Conservation (phyloP, 768 basidiomycete species). For the Lactarius evosmus region DNA sequence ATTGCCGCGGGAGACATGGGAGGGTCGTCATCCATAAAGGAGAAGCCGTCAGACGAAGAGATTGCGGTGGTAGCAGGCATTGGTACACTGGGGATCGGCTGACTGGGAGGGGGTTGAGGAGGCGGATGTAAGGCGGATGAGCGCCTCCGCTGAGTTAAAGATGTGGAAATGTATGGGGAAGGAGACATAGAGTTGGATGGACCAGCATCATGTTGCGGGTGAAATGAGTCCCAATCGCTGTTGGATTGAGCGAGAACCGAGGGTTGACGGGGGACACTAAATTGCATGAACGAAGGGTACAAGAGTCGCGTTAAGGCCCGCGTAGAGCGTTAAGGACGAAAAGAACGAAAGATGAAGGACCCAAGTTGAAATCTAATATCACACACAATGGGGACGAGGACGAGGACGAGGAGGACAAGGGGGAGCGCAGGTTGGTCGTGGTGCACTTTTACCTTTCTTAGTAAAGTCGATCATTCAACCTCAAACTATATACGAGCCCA, state of each 20-base stretch:
- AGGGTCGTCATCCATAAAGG: constrained; percentile 29
- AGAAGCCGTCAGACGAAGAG: constrained; percentile 29
- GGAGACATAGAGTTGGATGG: constrained; percentile 35
- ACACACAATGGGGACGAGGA: background rate
- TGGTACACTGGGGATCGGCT: constrained; percentile 71
- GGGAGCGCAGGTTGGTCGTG: background rate
- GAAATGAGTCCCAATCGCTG: constrained; percentile 34
- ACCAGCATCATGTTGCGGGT: constrained; percentile 30
- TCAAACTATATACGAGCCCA: background rate
- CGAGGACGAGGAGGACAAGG: background rate
- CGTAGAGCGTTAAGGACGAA: background rate
- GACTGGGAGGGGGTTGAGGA: constrained; percentile 69
- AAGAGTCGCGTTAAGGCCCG: background rate
- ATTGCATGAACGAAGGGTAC: constrained; percentile 18
- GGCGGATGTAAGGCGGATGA: constrained; percentile 62
- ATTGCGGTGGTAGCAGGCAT: constrained; percentile 32
- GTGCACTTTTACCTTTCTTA: constrained; percentile 14
- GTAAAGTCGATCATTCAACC: background rate
- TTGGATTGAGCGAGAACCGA: constrained; percentile 34
- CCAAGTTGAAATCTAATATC: background rate
- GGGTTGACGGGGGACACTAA: constrained; percentile 32
- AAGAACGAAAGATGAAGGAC: background rate
- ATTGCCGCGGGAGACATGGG: constrained; percentile 27
- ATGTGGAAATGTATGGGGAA: constrained; percentile 33
- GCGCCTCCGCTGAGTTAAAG: constrained; percentile 53